phyloP scores from a whole-genome alignment of 805 yeast species.

The Kodamaea hsintzibuensis region DNA sequence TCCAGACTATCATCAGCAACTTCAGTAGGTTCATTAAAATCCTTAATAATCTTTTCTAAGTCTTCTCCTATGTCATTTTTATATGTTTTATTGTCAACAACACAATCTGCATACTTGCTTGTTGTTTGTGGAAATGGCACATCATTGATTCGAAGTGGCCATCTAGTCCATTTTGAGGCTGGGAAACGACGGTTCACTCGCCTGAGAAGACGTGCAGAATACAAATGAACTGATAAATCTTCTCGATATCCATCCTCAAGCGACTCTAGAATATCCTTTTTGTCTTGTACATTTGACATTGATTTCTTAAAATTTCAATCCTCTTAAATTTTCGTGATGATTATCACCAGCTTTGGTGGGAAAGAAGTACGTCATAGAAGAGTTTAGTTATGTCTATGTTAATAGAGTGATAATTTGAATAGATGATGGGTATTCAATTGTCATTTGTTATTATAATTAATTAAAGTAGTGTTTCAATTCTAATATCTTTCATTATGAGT shows the following conservation, averaged over 20 bases:
- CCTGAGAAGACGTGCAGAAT: constrained; percentile 52
- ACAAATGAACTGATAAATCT: constrained; percentile 67
- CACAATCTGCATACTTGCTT: constrained; percentile 23
- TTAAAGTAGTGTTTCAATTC: too few species aligned
- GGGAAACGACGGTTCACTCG: constrained; percentile 39
- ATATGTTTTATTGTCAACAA: constrained; percentile 9
- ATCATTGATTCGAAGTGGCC: constrained; percentile 51
- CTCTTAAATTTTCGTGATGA: neutral
- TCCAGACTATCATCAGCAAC: constrained; percentile 6
- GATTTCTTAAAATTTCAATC: neutral
- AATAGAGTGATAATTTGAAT: too few species aligned
- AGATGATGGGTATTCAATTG: too few species aligned
- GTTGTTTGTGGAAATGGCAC: constrained; percentile 40
- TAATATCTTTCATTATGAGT: too few species aligned
- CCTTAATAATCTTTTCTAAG: neutral
- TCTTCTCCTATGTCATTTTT: constrained; percentile 13
- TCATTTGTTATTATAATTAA: too few species aligned
- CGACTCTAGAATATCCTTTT: constrained; percentile 23
- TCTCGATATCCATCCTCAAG: constrained; percentile 51
- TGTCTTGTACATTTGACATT: constrained; percentile 13
- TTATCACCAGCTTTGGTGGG: neutral
- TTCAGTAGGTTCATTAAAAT: neutral
- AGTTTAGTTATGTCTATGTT: too few species aligned
- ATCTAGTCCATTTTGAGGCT: constrained; percentile 47
- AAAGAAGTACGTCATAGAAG: too few species aligned